Evolutionary conservation across 805 yeast species (phyloP).

Genomic region (Nakazawaea wickerhamii): DNA sequence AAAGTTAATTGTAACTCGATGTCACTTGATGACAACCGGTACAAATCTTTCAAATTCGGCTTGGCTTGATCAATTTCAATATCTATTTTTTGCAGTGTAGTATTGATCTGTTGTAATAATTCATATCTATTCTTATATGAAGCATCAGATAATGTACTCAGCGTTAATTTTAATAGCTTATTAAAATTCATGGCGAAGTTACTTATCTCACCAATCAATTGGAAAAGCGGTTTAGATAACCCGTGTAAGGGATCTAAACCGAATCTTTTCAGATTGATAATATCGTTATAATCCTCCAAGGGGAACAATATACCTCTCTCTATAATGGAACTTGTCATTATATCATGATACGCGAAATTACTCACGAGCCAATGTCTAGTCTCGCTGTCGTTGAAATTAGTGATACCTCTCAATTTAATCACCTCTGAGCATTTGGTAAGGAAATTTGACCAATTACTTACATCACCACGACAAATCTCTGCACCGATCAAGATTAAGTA

Average conservation of each 20-base stretch:
- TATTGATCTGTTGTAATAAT: conserved; percentile 30
- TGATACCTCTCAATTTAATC: conserved; percentile 51
- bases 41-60: conserved; percentile 47
- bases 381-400: conserved; percentile 42
- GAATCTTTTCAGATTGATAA: conserved; percentile 35
- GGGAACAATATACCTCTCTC: conserved; percentile 65
- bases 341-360: conserved; percentile 77
- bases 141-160: conserved; percentile 20
- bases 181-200: conserved; percentile 51
- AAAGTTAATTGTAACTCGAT: conserved; percentile 61
- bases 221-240: conserved; percentile 62
- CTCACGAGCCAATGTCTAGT: conserved; percentile 70
- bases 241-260: conserved; percentile 71
- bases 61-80: conserved; percentile 39
- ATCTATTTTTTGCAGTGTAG: conserved; percentile 38
- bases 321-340: conserved; percentile 55
- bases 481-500: conserved; percentile 69
- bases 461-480: conserved; percentile 80
- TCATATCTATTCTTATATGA: conserved; percentile 24
- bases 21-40: conserved; percentile 34
- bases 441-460: conserved; percentile 65
- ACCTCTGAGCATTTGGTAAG: conserved; percentile 62
- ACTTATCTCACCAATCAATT: conserved; percentile 62
- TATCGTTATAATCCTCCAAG: conserved; percentile 49
- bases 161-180: conserved; percentile 26